Evolutionary conservation across 2,329 filamentous ascomycete species (phyloP), one percentile per base, ranked within the genome.

Genomic region (Zymoseptoria passerinii): DNA sequence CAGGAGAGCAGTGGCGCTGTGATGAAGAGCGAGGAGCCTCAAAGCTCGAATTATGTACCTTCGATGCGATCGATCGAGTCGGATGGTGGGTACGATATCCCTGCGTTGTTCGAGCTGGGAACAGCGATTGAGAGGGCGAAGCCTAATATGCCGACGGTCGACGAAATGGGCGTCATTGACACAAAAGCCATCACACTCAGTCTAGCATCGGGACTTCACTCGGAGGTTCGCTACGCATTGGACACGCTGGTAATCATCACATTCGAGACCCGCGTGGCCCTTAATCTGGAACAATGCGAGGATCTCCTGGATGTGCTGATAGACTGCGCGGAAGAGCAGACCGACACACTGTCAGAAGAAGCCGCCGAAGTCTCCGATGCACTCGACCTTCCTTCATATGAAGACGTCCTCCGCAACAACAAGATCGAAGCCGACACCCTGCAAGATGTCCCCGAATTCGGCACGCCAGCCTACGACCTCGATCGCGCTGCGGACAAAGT

Each of bases 261-360:
- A 2, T 82, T 82, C 48, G 83, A 87, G 56, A 76, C 78, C 16
- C 78, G 82, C 4, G 80, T 87, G 23, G 79, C 81, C n/a, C 78
- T 92, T 18, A 83, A 85, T 49, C 76, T 96, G 48, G 80, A 85
- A 58, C 83, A 83, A 56, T 95, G 90, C 69, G 92, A 96, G 58
- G 94, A 97, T 70, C 75, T 99, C 58, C 81, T 96, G 18, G 94
- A 97, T 60, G 87, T 88, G 0, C 75, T 99, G 54, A 78, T 96
- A 35, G 94, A 97, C 65, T 96, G 90, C 70, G 94, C 90, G 1
- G 91, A 96, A 72, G 88, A 92, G 10, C 90, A 96, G 71, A 78
- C 92, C 23, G 90, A 96, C 48, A 72, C 89, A 9, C 80, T 99
- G n/a, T 87, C 86, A 0, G 90, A 96, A 63, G 86, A 92, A 70